These are phyloP conservation scores for Lactarius indigo DNA, from an alignment of 768 basidiomycete species.

Conservation along the genomic window DNA sequence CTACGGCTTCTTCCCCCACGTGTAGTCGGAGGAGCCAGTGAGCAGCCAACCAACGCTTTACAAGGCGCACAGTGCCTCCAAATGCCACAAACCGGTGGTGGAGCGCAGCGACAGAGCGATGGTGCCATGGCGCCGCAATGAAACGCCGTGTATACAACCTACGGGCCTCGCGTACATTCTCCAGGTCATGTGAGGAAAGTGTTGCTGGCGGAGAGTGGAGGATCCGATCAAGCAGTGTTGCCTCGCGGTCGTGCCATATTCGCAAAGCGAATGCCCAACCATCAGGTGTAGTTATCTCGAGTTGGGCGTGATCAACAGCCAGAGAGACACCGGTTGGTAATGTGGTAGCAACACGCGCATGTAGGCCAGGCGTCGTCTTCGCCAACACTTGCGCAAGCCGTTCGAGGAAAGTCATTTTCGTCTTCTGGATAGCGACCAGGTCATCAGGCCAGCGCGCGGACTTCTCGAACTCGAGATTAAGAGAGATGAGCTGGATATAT, in stretches of 20 bases:
- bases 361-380: constrained; percentile 46
- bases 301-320: constrained; percentile 61
- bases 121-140: constrained; percentile 78
- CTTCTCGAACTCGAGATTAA: constrained; percentile 87
- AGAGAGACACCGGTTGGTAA: constrained; percentile 45
- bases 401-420: constrained; percentile 91
- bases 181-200: constrained; percentile 44
- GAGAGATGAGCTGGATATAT: constrained; percentile 65
- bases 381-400: constrained; percentile 67
- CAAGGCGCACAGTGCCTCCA: constrained; percentile 78
- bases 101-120: constrained; percentile 74
- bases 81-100: constrained; percentile 78
- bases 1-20: constrained; percentile 74
- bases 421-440: constrained; percentile 84
- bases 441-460: constrained; percentile 96
- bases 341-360: constrained; percentile 57
- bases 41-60: constrained; percentile 89
- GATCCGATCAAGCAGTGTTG: constrained; percentile 68
- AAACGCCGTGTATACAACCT: constrained; percentile 67
- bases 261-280: constrained; percentile 86
- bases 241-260: constrained; percentile 88
- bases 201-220: constrained; percentile 42
- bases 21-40: constrained; percentile 83
- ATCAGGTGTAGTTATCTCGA: constrained; percentile 75
- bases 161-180: constrained; percentile 53